Percentiles rank a stretch among this genome's conserved stretches.
Evolutionary conservation across 345 rosid genomes (phyloP).

Genomic region (Pseudoturritis turrita): DNA sequence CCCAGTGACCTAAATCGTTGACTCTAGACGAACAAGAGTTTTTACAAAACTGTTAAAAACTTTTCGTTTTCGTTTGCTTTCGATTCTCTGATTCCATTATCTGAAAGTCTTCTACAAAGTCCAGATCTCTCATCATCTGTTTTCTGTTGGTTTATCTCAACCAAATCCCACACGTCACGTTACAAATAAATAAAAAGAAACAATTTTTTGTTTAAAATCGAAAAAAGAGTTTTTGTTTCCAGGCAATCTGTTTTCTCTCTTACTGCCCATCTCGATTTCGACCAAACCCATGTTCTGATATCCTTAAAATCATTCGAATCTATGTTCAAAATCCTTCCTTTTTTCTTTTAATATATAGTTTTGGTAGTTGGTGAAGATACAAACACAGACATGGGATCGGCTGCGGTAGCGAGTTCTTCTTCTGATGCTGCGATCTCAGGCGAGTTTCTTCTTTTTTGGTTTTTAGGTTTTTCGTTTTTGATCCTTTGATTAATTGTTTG

Average conservation of each 20-base stretch:
- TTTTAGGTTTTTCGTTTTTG: background rate
- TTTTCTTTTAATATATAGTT: constrained; percentile 1
- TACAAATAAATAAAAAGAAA: background rate
- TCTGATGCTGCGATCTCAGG: constrained; percentile 32
- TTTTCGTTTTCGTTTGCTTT: background rate
- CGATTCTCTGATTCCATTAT: background rate
- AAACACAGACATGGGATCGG: constrained; percentile 30
- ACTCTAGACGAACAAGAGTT: background rate
- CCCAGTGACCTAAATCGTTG: background rate
- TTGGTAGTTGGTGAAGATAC: background rate
- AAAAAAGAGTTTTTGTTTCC: background rate
- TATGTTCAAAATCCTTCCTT: constrained; percentile 19
- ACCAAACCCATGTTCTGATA: constrained; percentile 9
- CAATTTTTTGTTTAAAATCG: background rate
- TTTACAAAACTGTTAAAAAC: background rate
- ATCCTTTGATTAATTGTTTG: background rate
- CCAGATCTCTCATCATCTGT: constrained; percentile 2
- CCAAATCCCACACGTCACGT: constrained; percentile 36
- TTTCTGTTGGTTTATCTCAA: constrained; percentile 12
- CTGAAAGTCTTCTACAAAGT: background rate
- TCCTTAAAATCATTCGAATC: constrained; percentile 19
- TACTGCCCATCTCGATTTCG: constrained; percentile 16
- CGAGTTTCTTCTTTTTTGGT: background rate
- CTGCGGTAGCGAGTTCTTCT: constrained; percentile 18
- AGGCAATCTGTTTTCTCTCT: background rate